Conservation (phyloP, 169 alveolate species). For the Cyclospora cayetanensis region DNA sequence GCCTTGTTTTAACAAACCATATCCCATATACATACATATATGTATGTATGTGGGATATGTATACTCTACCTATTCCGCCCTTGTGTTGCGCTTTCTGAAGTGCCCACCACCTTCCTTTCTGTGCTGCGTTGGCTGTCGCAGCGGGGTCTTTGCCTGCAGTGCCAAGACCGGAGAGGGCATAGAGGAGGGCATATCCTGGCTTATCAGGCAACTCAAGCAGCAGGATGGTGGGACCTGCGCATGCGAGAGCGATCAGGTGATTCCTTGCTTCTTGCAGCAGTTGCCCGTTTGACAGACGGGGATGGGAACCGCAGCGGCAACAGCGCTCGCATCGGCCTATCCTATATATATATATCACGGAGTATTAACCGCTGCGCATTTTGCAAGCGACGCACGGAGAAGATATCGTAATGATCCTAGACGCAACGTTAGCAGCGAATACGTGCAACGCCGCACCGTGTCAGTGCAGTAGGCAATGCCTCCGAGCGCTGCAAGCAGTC, state of each 20-base stretch:
- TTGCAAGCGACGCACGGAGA: no score
- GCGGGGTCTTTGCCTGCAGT: slow-evolving; percentile 92
- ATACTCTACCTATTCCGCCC: no score
- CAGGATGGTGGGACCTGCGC: slow-evolving; percentile 63
- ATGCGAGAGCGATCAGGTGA: slow-evolving; percentile 31
- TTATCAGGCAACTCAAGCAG: slow-evolving; percentile 71
- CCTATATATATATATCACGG: no score
- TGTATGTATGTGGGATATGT: no score
- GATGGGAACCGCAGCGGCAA: background rate
- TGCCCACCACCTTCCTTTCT: no score
- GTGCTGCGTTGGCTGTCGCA: slow-evolving; percentile 15
- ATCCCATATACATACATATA: no score
- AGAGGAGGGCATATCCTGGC: slow-evolving; percentile 91
- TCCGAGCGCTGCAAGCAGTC: background rate
- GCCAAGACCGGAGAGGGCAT: slow-evolving; percentile 92
- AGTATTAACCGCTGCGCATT: no score
- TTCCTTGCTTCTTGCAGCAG: slow-evolving; percentile 68
- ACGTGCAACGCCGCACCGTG: background rate
- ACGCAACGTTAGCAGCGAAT: background rate
- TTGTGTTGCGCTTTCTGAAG: no score
- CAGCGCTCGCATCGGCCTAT: no score
- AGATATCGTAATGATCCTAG: no score
- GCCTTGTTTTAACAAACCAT: no score
- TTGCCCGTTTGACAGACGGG: slow-evolving; percentile 16
- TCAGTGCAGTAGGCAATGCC: background rate